A percentile compares a stretch with the other conserved stretches of the same genome.
Conservation (phyloP, 257 asterid genomes). For the Marsdenia floribunda region DNA sequence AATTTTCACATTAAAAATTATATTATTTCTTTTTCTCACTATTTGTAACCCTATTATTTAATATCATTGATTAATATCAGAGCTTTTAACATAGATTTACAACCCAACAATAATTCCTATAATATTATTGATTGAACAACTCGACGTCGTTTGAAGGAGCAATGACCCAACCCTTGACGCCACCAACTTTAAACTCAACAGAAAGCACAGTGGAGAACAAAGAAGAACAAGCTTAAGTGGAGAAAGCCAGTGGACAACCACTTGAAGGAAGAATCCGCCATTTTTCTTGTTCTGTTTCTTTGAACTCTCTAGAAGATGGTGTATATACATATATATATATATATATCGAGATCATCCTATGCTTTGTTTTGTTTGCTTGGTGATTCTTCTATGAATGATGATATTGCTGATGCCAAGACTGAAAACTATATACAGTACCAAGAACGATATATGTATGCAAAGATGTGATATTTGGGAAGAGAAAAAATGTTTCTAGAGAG, state of each 20-base stretch:
- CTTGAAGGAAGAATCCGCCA: conserved; percentile 22
- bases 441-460: neutral
- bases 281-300: neutral
- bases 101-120: no score
- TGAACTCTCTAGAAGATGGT: conserved; percentile 9
- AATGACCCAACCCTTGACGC: conserved; percentile 51
- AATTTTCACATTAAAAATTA: no score
- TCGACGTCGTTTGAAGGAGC: conserved; percentile 40
- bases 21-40: no score
- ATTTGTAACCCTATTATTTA: no score
- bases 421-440: no score
- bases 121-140: conserved; percentile 53
- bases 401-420: no score
- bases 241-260: conserved; percentile 3
- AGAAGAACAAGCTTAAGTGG: neutral
- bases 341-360: conserved; percentile 6
- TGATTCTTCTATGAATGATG: neutral
- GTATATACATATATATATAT: no score
- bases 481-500: neutral
- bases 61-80: no score
- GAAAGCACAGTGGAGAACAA: conserved; percentile 25
- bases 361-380: neutral
- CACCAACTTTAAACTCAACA: conserved; percentile 55
- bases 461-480: conserved; percentile 1
- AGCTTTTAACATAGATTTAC: no score